These are phyloP conservation scores for Carex pumila DNA, from an alignment of 176 grass and related monocot genomes.

Conservation along the genomic window DNA sequence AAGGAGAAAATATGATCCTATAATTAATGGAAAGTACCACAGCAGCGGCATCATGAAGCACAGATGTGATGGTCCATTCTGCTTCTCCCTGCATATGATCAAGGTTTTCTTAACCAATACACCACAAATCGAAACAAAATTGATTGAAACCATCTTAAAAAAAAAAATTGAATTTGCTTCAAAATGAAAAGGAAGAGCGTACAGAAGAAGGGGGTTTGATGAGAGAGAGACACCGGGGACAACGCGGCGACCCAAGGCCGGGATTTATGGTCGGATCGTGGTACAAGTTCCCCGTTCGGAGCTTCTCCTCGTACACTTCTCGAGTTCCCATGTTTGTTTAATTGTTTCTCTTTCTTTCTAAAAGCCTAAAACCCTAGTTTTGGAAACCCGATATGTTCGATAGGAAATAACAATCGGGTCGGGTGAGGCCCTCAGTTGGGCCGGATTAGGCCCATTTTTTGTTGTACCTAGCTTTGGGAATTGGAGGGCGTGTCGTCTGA, in stretches of 20 bases:
- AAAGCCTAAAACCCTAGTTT: not conserved
- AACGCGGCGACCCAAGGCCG: conserved; percentile 69
- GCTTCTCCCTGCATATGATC: conserved; percentile 36
- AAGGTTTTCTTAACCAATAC: not conserved
- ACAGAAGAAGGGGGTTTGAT: conserved; percentile 49
- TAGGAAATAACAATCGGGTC: not conserved
- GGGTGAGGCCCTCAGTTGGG: not conserved
- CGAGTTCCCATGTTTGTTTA: conserved; percentile 60
- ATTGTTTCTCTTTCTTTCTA: not conserved
- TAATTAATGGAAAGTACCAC: conserved; percentile 46
- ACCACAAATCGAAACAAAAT: conserved; percentile 1
- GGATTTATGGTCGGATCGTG: conserved; percentile 86
- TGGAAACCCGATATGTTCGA: not conserved
- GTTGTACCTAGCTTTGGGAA: too few species aligned
- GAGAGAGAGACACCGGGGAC: conserved; percentile 86
- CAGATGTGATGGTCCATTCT: conserved; percentile 74
- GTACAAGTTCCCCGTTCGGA: conserved; percentile 69
- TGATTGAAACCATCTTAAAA: not conserved
- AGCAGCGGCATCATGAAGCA: conserved; percentile 69
- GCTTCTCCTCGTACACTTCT: conserved; percentile 98
- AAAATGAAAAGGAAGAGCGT: not conserved
- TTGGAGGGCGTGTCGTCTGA: too few species aligned
- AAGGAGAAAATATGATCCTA: not conserved
- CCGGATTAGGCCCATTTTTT: too few species aligned
- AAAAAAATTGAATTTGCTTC: not conserved